These are phyloP conservation scores for Cocos nucifera DNA, from an alignment of 176 grass and related monocot genomes.

Conservation along the genomic window DNA sequence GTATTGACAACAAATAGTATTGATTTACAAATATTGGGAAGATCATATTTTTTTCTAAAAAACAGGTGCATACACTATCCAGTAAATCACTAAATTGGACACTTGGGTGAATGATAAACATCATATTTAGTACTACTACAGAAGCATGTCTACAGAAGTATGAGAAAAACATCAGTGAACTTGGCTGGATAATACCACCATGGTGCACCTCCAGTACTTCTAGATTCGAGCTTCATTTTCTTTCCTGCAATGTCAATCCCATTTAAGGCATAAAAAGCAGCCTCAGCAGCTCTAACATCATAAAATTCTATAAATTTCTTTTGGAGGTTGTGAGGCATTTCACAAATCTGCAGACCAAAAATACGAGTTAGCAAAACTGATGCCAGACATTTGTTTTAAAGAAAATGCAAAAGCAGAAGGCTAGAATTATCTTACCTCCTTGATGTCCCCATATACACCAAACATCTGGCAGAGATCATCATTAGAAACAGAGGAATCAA, in stretches of 20 bases:
- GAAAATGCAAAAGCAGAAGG: too few species aligned
- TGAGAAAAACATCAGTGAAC: background rate
- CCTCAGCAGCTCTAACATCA: constrained; percentile 78
- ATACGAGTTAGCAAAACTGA: background rate
- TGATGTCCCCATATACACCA: constrained; percentile 82
- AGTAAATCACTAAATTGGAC: too few species aligned
- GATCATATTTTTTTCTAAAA: too few species aligned
- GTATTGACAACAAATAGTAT: too few species aligned
- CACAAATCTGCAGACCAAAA: constrained; percentile 47
- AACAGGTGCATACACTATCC: too few species aligned
- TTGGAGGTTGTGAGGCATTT: constrained; percentile 50
- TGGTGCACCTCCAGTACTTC: constrained; percentile 39
- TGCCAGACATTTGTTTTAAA: background rate
- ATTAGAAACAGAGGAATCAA: constrained; percentile 69
- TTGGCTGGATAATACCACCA: constrained; percentile 25
- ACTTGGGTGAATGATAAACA: background rate
- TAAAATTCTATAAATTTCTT: constrained; percentile 92
- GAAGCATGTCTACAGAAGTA: background rate
- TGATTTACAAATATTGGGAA: too few species aligned
- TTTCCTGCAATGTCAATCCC: constrained; percentile 60
- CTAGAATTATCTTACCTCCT: constrained; percentile 36
- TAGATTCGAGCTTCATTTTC: constrained; percentile 69
- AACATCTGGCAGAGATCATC: constrained; percentile 74
- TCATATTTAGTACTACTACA: background rate
- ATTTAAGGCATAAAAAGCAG: constrained; percentile 55